These are phyloP conservation scores for Immersiella caudata DNA, from an alignment of 495 filamentous ascomycete species.

Conservation along the genomic window DNA sequence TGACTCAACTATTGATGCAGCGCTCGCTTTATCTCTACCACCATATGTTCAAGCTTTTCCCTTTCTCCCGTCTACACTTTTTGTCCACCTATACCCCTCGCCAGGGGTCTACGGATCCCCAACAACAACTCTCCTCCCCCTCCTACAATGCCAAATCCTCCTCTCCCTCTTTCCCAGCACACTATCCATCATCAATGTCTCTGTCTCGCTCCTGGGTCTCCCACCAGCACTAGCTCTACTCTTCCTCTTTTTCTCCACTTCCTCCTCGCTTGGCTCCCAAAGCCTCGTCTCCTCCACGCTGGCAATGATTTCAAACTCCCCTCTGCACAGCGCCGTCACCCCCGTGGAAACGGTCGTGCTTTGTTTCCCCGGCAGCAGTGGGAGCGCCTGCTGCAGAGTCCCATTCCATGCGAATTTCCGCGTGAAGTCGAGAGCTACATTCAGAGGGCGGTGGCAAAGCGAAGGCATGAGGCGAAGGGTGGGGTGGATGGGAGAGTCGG, in stretches of 20 bases:
- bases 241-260: constrained; percentile 26
- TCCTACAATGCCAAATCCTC: constrained; percentile 71
- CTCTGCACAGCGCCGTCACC: constrained; percentile 71
- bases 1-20: too few species aligned
- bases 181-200: constrained; percentile 53
- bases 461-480: constrained; percentile 77
- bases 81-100: neutral
- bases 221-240: constrained; percentile 38
- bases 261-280: constrained; percentile 37
- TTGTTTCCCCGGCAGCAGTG: constrained; percentile 59
- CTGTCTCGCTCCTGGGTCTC: constrained; percentile 54
- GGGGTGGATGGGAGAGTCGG: constrained; percentile 65
- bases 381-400: constrained; percentile 73
- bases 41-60: too few species aligned
- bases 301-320: constrained; percentile 80
- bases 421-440: constrained; percentile 79
- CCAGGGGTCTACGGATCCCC: constrained; percentile 35
- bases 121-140: constrained; percentile 65
- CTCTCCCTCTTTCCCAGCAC: constrained; percentile 62
- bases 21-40: too few species aligned
- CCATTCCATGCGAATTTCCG: constrained; percentile 81
- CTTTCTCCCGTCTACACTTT: neutral
- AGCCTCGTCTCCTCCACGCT: constrained; percentile 76
- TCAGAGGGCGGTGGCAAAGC: constrained; percentile 71
- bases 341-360: constrained; percentile 61